Percentiles rank a stretch among this genome's conserved stretches.
phyloP scores from a whole-genome alignment of 805 yeast genomes.

The Candida insectorum region DNA sequence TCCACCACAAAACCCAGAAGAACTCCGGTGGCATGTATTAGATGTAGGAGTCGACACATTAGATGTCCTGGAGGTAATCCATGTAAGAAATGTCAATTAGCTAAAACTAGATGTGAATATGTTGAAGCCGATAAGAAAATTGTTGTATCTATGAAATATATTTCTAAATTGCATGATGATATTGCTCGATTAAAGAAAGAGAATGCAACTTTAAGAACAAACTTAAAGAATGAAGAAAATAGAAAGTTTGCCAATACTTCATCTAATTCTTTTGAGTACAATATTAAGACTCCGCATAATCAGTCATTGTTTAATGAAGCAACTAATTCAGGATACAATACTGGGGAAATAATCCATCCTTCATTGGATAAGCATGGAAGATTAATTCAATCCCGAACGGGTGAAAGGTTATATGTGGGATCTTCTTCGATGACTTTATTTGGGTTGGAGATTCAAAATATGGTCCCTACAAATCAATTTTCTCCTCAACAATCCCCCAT shows the following conservation, averaged over 20 bases:
- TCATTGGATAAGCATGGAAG: constrained; percentile 70
- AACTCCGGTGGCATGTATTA: constrained; percentile 49
- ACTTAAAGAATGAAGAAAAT: constrained; percentile 28
- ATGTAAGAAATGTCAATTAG: constrained; percentile 57
- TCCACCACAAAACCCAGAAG: constrained; percentile 23
- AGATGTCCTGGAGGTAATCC: constrained; percentile 80
- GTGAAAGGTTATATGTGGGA: constrained; percentile 73
- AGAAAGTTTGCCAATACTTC: constrained; percentile 6
- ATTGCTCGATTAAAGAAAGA: constrained; percentile 63
- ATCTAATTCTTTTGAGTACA: constrained; percentile 13
- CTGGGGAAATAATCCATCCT: constrained; percentile 62
- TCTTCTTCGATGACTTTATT: constrained; percentile 81
- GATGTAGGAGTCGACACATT: constrained; percentile 70
- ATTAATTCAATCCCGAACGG: constrained; percentile 69
- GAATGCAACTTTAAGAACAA: constrained; percentile 53
- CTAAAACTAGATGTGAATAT: constrained; percentile 63
- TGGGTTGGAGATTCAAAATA: constrained; percentile 71
- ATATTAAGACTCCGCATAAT: constrained; percentile 13
- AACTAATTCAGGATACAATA: constrained; percentile 8
- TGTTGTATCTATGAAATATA: constrained; percentile 68
- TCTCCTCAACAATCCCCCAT: constrained; percentile 12
- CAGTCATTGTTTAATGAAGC: constrained; percentile 11
- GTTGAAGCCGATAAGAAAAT: constrained; percentile 69
- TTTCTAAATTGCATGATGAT: constrained; percentile 65
- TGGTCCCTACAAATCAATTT: constrained; percentile 38